Evolutionary conservation across 148 eudicot species (phyloP).

Genomic region (Amaranthus cruentus): DNA sequence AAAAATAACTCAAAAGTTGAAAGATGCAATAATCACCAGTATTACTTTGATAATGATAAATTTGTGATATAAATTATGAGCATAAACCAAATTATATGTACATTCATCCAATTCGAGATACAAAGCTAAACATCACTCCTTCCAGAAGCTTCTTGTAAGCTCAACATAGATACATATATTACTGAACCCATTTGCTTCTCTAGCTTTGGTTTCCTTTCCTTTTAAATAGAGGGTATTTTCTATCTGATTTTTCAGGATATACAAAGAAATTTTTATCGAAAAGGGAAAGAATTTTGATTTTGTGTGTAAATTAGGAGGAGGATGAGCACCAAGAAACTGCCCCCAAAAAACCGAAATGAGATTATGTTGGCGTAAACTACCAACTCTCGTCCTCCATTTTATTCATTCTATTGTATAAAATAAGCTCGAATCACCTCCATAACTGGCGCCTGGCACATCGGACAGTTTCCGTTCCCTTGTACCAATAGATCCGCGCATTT

Average conservation of each 20-base stretch:
- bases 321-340: conserved; percentile 14
- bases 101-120: neutral
- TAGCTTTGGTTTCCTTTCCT: conserved; percentile 3
- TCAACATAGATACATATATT: neutral
- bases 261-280: conserved; percentile 16
- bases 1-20: no score
- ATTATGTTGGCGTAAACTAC: neutral
- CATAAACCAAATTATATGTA: neutral
- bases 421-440: conserved; percentile 77
- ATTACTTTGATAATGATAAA: no score
- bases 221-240: conserved; percentile 19
- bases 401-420: conserved; percentile 41
- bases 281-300: neutral
- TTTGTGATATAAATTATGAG: no score
- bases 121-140: neutral
- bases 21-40: no score
- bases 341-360: neutral
- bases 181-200: neutral
- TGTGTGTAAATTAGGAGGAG: conserved; percentile 7
- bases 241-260: conserved; percentile 14
- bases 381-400: conserved; percentile 6
- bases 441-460: conserved; percentile 86
- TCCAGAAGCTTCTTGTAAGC: neutral
- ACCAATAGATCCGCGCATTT: conserved; percentile 65
- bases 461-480: conserved; percentile 55